Base-by-base conservation (phyloP, 805 yeast species). In the Nakazawaea holstii region DNA sequence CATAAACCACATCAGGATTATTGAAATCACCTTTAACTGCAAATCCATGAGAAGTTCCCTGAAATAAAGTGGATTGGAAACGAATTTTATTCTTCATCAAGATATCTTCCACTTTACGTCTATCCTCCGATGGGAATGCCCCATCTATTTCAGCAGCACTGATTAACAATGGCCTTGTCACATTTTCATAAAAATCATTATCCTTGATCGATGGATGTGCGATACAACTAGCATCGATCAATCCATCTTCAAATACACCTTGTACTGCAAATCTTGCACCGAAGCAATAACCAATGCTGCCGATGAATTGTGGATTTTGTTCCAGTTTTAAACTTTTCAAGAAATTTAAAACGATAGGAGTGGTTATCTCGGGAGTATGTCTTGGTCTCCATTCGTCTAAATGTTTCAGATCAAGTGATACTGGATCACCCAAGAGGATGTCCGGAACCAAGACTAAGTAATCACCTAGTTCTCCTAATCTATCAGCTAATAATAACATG, bases 181-280 rank as follows among this genome's bases (percentile, higher is more conserved):
- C 45, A 54, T 89, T 62, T 1, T 69, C 75, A 44, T 70, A 77
- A 41, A 88, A 72, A 58, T 86, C 95, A 33, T 80, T 89, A 31
- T 74, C 73, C 10, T 72, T 81, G 52, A 84, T 74, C 2, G 94
- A 84, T 6, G 97, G 97, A 66, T 90, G 97, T 7, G 94, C 94
- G 52, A 79, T 64, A 14, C 92, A 95, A 57, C 77, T 88, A 15
- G 73, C 85, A 51, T 77, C 76, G 31, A 64, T 49, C 2, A 51
- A 32, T 7, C 61, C 60, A 38, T 62, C 70, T 17, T 57, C 57
- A 6, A 71, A 61, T 30, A 79, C 61, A 47, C 80, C 76, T 51
- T 74, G 79, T 49, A 85, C 56, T 31, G 77, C 80, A 55, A 69
- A 80, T 64, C 82, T 84, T 38, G 89, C 96, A 60, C 97, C 97